Conservation (phyloP, 805 yeast species). For the Middelhovenomyces tepae region DNA sequence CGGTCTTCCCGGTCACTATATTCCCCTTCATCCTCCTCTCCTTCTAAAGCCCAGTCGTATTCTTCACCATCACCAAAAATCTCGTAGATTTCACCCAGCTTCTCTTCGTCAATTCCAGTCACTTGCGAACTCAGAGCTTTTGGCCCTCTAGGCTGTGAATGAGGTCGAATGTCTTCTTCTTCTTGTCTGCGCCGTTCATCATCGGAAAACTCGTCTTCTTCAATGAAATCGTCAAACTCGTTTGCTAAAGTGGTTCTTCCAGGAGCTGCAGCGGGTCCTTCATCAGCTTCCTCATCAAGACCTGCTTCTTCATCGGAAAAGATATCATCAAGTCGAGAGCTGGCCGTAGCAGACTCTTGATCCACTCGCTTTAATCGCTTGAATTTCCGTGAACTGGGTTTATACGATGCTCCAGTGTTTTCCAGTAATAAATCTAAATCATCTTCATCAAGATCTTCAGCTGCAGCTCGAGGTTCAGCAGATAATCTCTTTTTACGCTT, state of each 20-base stretch:
- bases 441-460: conserved; percentile 82
- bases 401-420: conserved; percentile 57
- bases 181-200: conserved; percentile 60
- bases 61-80: conserved; percentile 96
- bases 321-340: conserved; percentile 52
- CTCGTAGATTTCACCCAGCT: conserved; percentile 85
- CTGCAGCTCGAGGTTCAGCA: conserved; percentile 20
- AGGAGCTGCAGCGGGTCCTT: conserved; percentile 25
- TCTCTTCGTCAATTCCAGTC: conserved; percentile 70
- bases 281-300: conserved; percentile 30
- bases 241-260: conserved; percentile 40
- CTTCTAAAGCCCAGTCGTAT: conserved; percentile 96
- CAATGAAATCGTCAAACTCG: conserved; percentile 94
- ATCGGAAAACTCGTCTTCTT: conserved; percentile 91
- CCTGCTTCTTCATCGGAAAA: conserved; percentile 61
- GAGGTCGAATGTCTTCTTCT: conserved; percentile 38
- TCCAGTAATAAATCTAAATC: conserved; percentile 88
- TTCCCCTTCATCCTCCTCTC: conserved; percentile 54
- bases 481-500: no score
- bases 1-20: conserved; percentile 29
- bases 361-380: conserved; percentile 79
- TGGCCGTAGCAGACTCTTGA: conserved; percentile 28
- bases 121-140: conserved; percentile 23
- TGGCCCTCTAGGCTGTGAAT: conserved; percentile 13
- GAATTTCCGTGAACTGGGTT: no score